phyloP scores from a whole-genome alignment of 495 filamentous ascomycete genomes.

The Daldinia concentrica region DNA sequence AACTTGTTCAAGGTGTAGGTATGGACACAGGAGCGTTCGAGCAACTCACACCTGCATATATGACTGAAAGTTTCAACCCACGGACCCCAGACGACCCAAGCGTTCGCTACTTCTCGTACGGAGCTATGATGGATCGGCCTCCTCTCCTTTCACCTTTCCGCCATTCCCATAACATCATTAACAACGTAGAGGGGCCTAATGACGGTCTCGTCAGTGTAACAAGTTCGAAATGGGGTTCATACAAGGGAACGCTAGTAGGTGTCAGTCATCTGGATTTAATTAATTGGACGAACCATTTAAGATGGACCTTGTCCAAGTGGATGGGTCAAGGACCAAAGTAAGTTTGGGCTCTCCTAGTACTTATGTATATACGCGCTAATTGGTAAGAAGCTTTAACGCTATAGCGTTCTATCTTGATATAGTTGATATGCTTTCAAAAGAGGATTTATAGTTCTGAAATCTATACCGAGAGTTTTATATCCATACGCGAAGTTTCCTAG shows the following conservation, averaged over 20 bases:
- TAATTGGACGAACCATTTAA: conserved; percentile 91
- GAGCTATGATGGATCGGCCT: conserved; percentile 73
- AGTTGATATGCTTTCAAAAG: conserved; percentile 82
- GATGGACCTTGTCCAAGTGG: conserved; percentile 73
- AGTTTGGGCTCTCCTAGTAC: conserved; percentile 39
- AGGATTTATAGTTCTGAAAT: conserved; percentile 62
- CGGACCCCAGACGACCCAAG: conserved; percentile 73
- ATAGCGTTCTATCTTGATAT: conserved; percentile 95
- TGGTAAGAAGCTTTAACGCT: conserved; percentile 81
- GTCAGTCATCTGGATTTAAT: conserved; percentile 94
- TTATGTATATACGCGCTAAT: conserved; percentile 26
- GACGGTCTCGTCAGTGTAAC: conserved; percentile 92
- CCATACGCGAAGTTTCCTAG: too few relatives aligned
- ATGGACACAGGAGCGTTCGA: conserved; percentile 84
- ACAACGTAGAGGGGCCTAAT: conserved; percentile 79
- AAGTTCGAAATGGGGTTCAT: conserved; percentile 88
- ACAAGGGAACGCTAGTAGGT: conserved; percentile 87
- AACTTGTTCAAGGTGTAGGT: conserved; percentile 69
- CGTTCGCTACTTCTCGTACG: conserved; percentile 95
- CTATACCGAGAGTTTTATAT: background rate
- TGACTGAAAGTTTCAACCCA: conserved; percentile 84
- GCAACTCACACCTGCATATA: conserved; percentile 85
- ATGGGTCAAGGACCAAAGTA: conserved; percentile 76
- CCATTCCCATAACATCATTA: conserved; percentile 74
- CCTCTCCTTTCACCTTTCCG: conserved; percentile 77